Base-by-base conservation (phyloP, 495 filamentous ascomycete species). In the Penicillium malachiteum region DNA sequence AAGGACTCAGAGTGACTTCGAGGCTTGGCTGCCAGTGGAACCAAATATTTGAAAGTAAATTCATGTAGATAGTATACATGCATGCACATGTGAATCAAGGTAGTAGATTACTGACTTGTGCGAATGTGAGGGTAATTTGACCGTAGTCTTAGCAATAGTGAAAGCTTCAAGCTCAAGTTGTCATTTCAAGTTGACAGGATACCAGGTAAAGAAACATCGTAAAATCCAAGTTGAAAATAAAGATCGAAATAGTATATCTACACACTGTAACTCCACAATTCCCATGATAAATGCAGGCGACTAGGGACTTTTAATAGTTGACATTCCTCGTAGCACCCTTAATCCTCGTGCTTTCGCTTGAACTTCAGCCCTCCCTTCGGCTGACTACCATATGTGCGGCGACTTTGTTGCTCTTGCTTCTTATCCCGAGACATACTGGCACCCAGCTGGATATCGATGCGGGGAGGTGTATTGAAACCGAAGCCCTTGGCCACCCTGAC, bases 401-500 rank as follows among this genome's bases (percentile, higher is more conserved):
- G 80, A 9, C 84, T 85, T 59, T 83, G 81, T 57, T 82, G 81
- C 59, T 81, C 79, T 34, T 78, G 71, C 76, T 92, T 94, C 85
- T 95, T 97, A 64, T 96, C 90, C 55, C 89, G 77, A 54, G 83
- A 83, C 86, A 97, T 84, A 60, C 93, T 92, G 7, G 92, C 85
- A 0, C 92, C 91, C 31, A 98, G 74, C 33, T 84, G 85, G 62
- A 97, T 87, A 69, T 98, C 94, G 31, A 98, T 88, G 43, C 91
- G 81, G 9, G 94, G 94, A n/a, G 94, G 93, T 0, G 87, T 83
- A 5, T 80, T 67, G 70, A 98, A 98, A 0, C 94, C 94, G 65
- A 97, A 98, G 45, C 87, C 84, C 81, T 93, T 96, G 45, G 94
- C 91, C 13, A 98, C 88, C 77, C 96, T 96, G 56, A 88, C 81